Base-by-base conservation (phyloP, 768 basidiomycete genomes). In the Dioszegia crocea region DNA sequence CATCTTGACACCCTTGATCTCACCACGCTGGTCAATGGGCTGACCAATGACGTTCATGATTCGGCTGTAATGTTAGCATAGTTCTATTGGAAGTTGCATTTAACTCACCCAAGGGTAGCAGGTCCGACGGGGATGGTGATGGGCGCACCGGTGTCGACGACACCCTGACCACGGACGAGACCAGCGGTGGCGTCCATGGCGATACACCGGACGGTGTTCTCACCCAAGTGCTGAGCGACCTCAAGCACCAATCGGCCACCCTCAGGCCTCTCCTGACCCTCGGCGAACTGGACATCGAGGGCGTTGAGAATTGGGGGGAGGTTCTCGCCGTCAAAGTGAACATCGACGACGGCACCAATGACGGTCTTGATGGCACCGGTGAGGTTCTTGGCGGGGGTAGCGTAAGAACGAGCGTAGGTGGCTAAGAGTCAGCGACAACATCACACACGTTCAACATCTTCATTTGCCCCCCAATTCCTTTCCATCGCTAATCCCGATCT, bases 31-130 rank as follows among this genome's bases (percentile, higher is more conserved):
- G 80, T 99, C 96, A 78, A 99, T 98, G 76, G 96, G 92, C 79
- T 98, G 93, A 74, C 96, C 96, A 81, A 99, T 98, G 80, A 99
- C 96, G 81, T 98, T 99, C 91, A 99, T 98, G 84, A 99, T 99
- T 76, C 96, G 91, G 49, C 96, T 71, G 46, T 19, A 11, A 14
- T 14, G 36, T 59, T 36, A 65, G 50, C 21, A 30, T 24, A 24
- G 41, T 49, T 43, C 46, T 36, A 9, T 19, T 29, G 21, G 10
- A 3, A 17, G 5, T 21, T 12, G 40, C 5, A 33, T 26, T 31
- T 2, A 17, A 68, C 73, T 64, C 41, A 75, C 73, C 73, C 96
- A 60, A 99, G 87, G 57, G 90, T 93, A 59, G 84, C 90, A 62
- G 84, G 85, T 64, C 96, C 96, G 75, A 99, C 96, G 68, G 96